phyloP scores from a whole-genome alignment of 257 asterid genomes.

The Nicotiana obtusifolia region DNA sequence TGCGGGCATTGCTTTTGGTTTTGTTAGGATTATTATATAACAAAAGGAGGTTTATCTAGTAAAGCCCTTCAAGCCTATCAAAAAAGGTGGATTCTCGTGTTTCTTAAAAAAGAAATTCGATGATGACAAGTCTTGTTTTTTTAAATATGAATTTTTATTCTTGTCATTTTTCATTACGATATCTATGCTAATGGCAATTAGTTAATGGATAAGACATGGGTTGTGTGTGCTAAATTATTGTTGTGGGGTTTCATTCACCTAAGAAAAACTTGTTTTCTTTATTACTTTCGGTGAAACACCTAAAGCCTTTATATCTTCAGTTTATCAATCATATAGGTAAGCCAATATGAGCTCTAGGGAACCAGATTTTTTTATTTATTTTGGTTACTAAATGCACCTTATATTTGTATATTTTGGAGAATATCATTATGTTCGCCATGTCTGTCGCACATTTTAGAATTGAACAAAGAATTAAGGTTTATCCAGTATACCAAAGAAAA shows the following conservation, averaged over 20 bases:
- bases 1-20: neutral
- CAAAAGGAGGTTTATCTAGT: neutral
- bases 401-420: neutral
- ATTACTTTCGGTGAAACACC: neutral
- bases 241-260: neutral
- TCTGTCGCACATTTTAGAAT: neutral
- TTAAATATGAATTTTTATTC: neutral
- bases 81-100: neutral
- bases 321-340: neutral
- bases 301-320: neutral
- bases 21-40: neutral
- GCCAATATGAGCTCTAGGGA: neutral
- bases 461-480: neutral
- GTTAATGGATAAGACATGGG: neutral
- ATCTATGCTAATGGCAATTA: neutral
- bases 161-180: neutral
- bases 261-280: neutral
- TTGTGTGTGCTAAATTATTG: neutral
- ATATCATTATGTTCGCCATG: neutral
- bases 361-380: neutral
- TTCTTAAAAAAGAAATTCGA: neutral
- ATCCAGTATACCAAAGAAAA: neutral
- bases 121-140: neutral
- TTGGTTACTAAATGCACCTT: neutral
- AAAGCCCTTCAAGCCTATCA: neutral